phyloP scores from a whole-genome alignment of 1,139 yeast species.

The Hyphopichia buzzinii region DNA sequence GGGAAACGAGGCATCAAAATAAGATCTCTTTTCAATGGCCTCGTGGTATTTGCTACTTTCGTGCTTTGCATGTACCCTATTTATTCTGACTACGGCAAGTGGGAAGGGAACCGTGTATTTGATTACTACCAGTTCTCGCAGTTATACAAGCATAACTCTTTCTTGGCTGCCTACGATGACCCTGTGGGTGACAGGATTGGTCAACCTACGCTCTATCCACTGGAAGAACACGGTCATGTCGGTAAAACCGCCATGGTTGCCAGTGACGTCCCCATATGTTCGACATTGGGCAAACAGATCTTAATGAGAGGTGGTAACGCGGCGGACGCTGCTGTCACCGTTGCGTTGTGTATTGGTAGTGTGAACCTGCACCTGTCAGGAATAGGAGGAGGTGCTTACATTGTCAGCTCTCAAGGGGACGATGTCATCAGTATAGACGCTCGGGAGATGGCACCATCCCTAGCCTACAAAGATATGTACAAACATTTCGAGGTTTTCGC shows the following conservation, averaged over 20 bases:
- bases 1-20: neutral
- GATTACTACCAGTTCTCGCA: neutral
- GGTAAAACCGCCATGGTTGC: slow-evolving; percentile 66
- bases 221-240: slow-evolving; percentile 22
- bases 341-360: slow-evolving; percentile 84
- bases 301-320: slow-evolving; percentile 69
- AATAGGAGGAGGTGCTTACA: slow-evolving; percentile 89
- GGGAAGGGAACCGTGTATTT: neutral
- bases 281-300: slow-evolving; percentile 63
- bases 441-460: slow-evolving; percentile 79
- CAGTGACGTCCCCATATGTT: slow-evolving; percentile 71
- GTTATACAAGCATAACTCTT: neutral
- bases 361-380: slow-evolving; percentile 84
- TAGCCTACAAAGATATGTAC: slow-evolving; percentile 67
- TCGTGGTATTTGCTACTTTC: neutral
- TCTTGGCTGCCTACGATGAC: slow-evolving; percentile 10
- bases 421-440: slow-evolving; percentile 73
- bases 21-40: neutral
- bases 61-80: neutral
- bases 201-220: slow-evolving; percentile 35
- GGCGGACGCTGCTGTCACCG: slow-evolving; percentile 90
- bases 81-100: neutral
- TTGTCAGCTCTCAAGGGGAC: slow-evolving; percentile 51
- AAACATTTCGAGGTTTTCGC: slow-evolving; percentile 43
- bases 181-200: slow-evolving; percentile 32